Evolutionary conservation across 306 rosid species (phyloP).

Genomic region (Cicer arietinum): DNA sequence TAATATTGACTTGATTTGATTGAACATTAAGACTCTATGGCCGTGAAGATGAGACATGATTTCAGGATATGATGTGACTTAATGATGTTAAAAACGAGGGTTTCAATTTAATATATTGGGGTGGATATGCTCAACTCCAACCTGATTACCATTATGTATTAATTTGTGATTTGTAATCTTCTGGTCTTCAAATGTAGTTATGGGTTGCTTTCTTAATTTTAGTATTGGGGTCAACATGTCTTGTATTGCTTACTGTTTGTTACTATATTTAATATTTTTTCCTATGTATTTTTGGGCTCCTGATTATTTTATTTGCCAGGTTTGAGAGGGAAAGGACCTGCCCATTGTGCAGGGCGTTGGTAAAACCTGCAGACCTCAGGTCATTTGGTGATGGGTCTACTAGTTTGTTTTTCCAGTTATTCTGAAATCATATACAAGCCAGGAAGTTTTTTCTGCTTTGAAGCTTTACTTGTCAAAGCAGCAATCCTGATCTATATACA

Average conservation of each 20-base stretch:
- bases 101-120: background rate
- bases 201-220: slow-evolving; percentile 11
- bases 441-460: slow-evolving; percentile 61
- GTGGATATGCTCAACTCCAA: slow-evolving; percentile 1
- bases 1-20: background rate
- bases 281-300: slow-evolving; percentile 17
- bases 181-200: background rate
- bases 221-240: background rate
- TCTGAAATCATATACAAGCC: slow-evolving; percentile 55
- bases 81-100: background rate
- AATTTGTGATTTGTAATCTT: background rate
- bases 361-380: slow-evolving; percentile 90
- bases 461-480: slow-evolving; percentile 54
- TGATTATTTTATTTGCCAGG: slow-evolving; percentile 58
- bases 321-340: slow-evolving; percentile 98
- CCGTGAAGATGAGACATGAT: background rate
- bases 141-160: slow-evolving; percentile 4
- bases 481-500: slow-evolving; percentile 55
- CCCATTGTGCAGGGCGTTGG: slow-evolving; percentile 97
- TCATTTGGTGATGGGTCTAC: slow-evolving; percentile 98
- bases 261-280: background rate
- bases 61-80: background rate
- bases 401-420: slow-evolving; percentile 87
- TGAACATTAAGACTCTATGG: background rate
- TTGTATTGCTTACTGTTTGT: slow-evolving; percentile 7